Evolutionary conservation across 2,329 filamentous ascomycete genomes (phyloP), one percentile per base, ranked within the genome.

Genomic region (Pochonia chlamydosporia): DNA sequence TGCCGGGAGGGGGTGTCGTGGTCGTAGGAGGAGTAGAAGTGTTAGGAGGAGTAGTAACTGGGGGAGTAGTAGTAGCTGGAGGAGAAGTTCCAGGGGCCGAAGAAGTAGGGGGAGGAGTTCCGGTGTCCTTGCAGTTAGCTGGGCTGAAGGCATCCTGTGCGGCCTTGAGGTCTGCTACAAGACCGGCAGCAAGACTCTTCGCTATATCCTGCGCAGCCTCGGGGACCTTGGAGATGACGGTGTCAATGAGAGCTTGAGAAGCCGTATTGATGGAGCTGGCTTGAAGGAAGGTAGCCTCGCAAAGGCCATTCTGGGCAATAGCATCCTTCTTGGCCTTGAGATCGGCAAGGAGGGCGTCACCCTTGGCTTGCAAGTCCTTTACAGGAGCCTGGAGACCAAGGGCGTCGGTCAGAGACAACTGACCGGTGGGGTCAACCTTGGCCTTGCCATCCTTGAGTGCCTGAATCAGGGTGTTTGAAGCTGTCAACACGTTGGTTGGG

Each of bases 211-310:
- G 42, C 8, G 31, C 42, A 6, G 31, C 7, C 8, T 11, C 14
- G 14, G 42, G 42, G 31, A 44, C 42, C 42, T 44, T 44, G 42
- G 31, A 37, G 23, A 44, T 21, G 23, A 37, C 31, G 30, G 16
- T 18, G 42, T 44, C n/a, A 23, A 44, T 44, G 21, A 44, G 8
- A 10, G 11, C 42, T 31, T 37, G 36, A 21, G 31, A 21, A 4
- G 42, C 42, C 3, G 31, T 18, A 23, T 21, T 44, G 42, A 44
- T 26, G 14, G 7, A n/a, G 11, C 23, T 20, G 21, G 42, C 28
- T 31, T 44, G 42, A 8, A 4, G 7, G 42, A 26, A 44, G 9
- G 42, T 44, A 4, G 5, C 13, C 23, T 37, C 42, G 31, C 42
- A 44, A 14, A 37, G 6, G 5, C 31, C 31, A 1, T 21, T 24